phyloP scores from a whole-genome alignment of 345 rosid species.

The Camelina hispida region DNA sequence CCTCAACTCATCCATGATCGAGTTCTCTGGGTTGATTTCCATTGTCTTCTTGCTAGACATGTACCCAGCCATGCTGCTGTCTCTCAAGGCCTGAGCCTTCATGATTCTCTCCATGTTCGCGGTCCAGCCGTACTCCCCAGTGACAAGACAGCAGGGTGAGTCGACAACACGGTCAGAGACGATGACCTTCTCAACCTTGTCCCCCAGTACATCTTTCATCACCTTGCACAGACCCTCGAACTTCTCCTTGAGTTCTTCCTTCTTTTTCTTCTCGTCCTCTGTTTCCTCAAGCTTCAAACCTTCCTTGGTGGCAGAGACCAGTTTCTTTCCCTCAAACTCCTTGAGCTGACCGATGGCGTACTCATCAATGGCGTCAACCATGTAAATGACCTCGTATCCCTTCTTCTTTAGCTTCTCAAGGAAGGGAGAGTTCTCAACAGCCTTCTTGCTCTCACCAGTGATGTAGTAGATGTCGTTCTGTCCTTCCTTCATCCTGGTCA shows the following conservation, averaged over 20 bases:
- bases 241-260: slow-evolving; percentile 61
- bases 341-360: slow-evolving; percentile 84
- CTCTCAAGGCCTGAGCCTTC: slow-evolving; percentile 90
- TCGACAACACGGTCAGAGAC: slow-evolving; percentile 89
- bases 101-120: slow-evolving; percentile 96
- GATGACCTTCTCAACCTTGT: slow-evolving; percentile 79
- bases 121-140: slow-evolving; percentile 86
- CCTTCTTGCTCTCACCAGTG: slow-evolving; percentile 94
- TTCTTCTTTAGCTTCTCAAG: slow-evolving; percentile 89
- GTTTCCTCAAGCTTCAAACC: slow-evolving; percentile 78
- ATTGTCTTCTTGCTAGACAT: slow-evolving; percentile 90
- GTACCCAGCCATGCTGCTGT: slow-evolving; percentile 89
- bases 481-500: slow-evolving; percentile 93
- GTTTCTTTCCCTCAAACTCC: slow-evolving; percentile 88
- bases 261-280: slow-evolving; percentile 78
- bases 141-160: slow-evolving; percentile 88
- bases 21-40: slow-evolving; percentile 88
- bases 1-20: slow-evolving; percentile 89
- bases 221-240: slow-evolving; percentile 92
- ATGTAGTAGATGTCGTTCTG: slow-evolving; percentile 82
- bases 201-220: slow-evolving; percentile 79
- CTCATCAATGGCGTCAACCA: slow-evolving; percentile 93
- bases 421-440: slow-evolving; percentile 94
- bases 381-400: slow-evolving; percentile 78
- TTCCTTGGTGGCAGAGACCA: slow-evolving; percentile 87